phyloP scores from a whole-genome alignment of 805 yeast species.

The Nakazawaea sp. region DNA sequence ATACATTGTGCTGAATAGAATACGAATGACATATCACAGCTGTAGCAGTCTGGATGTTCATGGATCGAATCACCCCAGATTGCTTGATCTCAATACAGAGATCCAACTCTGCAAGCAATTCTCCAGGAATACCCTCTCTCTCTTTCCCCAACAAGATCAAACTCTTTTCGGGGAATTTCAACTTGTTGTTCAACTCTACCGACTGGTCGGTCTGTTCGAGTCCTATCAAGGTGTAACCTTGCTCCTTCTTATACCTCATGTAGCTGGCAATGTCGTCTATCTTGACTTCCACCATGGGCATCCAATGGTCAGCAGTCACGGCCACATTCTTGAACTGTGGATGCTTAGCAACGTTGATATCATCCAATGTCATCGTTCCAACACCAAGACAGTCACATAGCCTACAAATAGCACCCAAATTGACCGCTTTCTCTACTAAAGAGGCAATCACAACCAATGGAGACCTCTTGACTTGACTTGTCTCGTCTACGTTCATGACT shows the following conservation, averaged over 20 bases:
- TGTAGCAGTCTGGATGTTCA: conserved; percentile 96
- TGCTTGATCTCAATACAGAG: conserved; percentile 88
- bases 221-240: conserved; percentile 85
- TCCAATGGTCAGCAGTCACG: conserved; percentile 92
- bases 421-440: conserved; percentile 87
- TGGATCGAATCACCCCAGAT: conserved; percentile 85
- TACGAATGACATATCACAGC: conserved; percentile 93
- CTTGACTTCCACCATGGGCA: conserved; percentile 82
- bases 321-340: conserved; percentile 82
- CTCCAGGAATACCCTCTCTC: conserved; percentile 88
- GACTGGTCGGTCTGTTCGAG: conserved; percentile 91
- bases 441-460: conserved; percentile 89
- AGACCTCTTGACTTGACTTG: conserved; percentile 54
- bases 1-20: conserved; percentile 45
- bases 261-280: conserved; percentile 46
- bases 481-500: conserved; percentile 50
- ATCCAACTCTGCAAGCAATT: conserved; percentile 73
- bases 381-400: conserved; percentile 91
- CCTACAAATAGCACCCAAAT: conserved; percentile 90
- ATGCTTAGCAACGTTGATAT: conserved; percentile 51
- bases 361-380: conserved; percentile 71
- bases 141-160: conserved; percentile 79
- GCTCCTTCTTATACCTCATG: conserved; percentile 51
- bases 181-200: conserved; percentile 53
- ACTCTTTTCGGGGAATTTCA: conserved; percentile 74